Evolutionary conservation across 352 stramenopile species (phyloP), one percentile per base, ranked within the genome.

Genomic region (Stramenopiles sp.): DNA sequence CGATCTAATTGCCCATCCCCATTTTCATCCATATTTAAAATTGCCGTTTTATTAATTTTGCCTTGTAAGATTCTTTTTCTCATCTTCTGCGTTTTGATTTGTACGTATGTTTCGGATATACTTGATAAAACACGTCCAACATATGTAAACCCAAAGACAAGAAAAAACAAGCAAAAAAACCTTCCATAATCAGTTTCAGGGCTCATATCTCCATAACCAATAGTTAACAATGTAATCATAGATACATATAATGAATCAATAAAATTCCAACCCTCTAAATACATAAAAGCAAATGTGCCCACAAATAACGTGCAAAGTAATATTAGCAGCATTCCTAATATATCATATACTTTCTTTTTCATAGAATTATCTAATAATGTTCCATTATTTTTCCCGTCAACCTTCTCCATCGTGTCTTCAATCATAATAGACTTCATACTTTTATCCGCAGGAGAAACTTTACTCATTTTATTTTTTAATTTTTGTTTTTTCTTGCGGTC

Each of bases 11-110:
- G 4, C 4, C 65, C 65, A 33, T 76, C 65, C 4, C 65, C 65
- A 33, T 76, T 76, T 33, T 76, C 65, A 20, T 76, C 65, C 65
- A 76, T 76, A 33, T 76, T 76, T 20, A 76, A 20, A 20, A 76
- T 76, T 7, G 13, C 13, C 4, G 31, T 33, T 76, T 76, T 76
- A 33, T 20, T 76, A 1, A 76, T 20, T 76, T 4, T 33, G 30
- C 30, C 7, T 4, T 4, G 4, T 13, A 76, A 13, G 4, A 76
- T 4, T 13, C 13, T 76, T 31, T 31, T 33, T 7, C 65, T 31
- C 30, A 76, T 31, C 31, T 76, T 76, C 13, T 76, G 30, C 7
- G 65, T 76, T 20, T 33, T 31, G 31, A 13, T 13, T 7, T 76
- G 30, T 4, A 76, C 13, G 65, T 76, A 76, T 13, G 65, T 76